Base-by-base conservation (phyloP, 352 stramenopile genomes). In the Pythium scleroteichum region DNA sequence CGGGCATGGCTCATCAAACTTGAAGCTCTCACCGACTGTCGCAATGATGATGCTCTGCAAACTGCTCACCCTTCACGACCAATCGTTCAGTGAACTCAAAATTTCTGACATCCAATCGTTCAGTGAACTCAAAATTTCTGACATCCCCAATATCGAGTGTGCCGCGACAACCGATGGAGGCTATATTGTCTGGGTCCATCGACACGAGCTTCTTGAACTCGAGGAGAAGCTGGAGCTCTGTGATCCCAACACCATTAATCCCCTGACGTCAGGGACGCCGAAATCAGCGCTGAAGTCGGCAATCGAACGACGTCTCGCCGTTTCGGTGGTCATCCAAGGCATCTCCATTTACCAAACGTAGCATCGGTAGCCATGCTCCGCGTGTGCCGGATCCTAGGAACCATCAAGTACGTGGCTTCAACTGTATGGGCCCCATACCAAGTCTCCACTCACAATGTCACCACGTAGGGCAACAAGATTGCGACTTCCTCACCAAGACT, bases 101-200 rank as follows among this genome's bases (percentile, higher is more conserved):
- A 35, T 10, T 10, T 10, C 29, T 5, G 29, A 35, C 29, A 35
- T n/a, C 22, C 9, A 33, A n/a, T 42, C 49, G 6, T 66, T 66
- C 14, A 33, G 59, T 22, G 59, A 54, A 23, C 32, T 59, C 2
- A 35, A 22, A 16, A 59, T 66, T 40, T 22, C 59, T 2, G 17
- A 54, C 9, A 5, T 59, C 5, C 1, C 49, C 16, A 66, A 66
- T 23, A 49, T 66, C 3, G 27, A 66, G 51, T 66, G 59, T 55
- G 59, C 50, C 3, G 59, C 41, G 2, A 60, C 50, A 3, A 44
- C 32, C 1, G 24, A 26, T 4, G 23, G 38, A 23, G 59, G 59
- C 4, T 14, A 39, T 22, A 59, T 41, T 22, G 41, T 66, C 6
- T 66, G 59, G 59, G 59, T 41, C 2, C 49, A 59, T 26, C 49